phyloP scores from a whole-genome alignment of 352 stramenopile genomes.

The Phytophthora sansomeana region DNA sequence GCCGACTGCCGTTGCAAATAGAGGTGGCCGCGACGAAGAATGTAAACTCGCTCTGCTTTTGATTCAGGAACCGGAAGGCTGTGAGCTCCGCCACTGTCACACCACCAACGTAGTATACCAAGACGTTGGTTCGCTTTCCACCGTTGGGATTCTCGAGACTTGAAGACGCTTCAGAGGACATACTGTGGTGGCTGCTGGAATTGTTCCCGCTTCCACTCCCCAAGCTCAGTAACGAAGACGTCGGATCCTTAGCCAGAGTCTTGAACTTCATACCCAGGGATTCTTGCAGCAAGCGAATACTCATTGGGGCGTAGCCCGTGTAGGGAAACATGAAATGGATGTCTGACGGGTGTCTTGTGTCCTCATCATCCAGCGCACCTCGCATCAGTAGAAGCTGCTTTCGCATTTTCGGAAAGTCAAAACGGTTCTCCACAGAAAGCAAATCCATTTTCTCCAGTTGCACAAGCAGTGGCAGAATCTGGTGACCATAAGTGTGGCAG shows the following conservation, averaged over 20 bases:
- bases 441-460: conserved; percentile 81
- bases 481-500: conserved; percentile 85
- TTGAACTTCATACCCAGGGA: conserved; percentile 80
- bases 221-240: conserved; percentile 35
- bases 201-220: conserved; percentile 31
- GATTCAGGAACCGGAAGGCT: conserved; percentile 79
- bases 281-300: conserved; percentile 79
- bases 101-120: conserved; percentile 88
- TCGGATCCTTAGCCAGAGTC: conserved; percentile 45
- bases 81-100: conserved; percentile 86
- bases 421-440: conserved; percentile 64
- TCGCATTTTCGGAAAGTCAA: conserved; percentile 65
- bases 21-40: conserved; percentile 81
- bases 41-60: conserved; percentile 60
- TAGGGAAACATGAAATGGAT: conserved; percentile 91
- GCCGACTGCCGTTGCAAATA: conserved; percentile 74
- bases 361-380: conserved; percentile 57
- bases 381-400: conserved; percentile 54
- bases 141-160: conserved; percentile 18
- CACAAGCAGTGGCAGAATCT: conserved; percentile 70
- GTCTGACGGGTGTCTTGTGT: conserved; percentile 56
- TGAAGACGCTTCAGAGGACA: conserved; percentile 20
- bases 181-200: conserved; percentile 25
- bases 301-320: conserved; percentile 87
- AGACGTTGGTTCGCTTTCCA: conserved; percentile 43